These are phyloP conservation scores for Strobilomyces echinocephalus DNA, from an alignment of 768 basidiomycete genomes.

Conservation along the genomic window DNA sequence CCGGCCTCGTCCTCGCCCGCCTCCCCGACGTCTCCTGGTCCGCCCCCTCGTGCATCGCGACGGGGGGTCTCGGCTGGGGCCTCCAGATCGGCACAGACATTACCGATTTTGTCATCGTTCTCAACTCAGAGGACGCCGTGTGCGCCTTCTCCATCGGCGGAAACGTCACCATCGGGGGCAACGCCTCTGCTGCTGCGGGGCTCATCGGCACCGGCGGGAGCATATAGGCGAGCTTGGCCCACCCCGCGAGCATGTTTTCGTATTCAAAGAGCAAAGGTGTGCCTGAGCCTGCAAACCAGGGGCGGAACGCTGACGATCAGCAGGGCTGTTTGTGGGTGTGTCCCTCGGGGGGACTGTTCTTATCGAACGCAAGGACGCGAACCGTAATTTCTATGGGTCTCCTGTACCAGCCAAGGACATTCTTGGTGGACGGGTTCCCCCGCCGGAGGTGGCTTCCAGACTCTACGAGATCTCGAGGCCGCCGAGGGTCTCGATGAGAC, in stretches of 20 bases:
- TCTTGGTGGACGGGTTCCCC: constrained; percentile 88
- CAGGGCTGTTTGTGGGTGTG: constrained; percentile 91
- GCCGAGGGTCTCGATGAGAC: constrained; percentile 90
- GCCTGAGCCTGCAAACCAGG: background rate
- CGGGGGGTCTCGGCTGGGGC: constrained; percentile 91
- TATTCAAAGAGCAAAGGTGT: constrained; percentile 85
- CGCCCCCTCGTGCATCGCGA: constrained; percentile 95
- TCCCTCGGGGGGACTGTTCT: constrained; percentile 92
- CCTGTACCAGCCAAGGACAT: constrained; percentile 86
- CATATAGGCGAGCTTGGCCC: constrained; percentile 79
- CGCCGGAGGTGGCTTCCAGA: constrained; percentile 91
- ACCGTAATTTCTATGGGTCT: constrained; percentile 94
- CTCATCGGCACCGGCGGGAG: constrained; percentile 94
- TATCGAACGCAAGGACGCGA: constrained; percentile 94
- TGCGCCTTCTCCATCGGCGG: constrained; percentile 93
- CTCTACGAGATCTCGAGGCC: constrained; percentile 94
- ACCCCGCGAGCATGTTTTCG: constrained; percentile 96
- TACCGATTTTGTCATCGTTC: constrained; percentile 93
- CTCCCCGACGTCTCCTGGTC: constrained; percentile 95
- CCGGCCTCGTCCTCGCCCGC: constrained; percentile 87
- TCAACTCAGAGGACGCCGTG: constrained; percentile 95
- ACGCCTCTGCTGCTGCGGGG: constrained; percentile 79
- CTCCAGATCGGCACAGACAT: constrained; percentile 95
- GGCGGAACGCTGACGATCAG: background rate
- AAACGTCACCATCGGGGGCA: constrained; percentile 93